Evolutionary conservation across 257 asterid species (phyloP), one percentile per base, ranked within the genome.

Genomic region (Scutellaria minor): DNA sequence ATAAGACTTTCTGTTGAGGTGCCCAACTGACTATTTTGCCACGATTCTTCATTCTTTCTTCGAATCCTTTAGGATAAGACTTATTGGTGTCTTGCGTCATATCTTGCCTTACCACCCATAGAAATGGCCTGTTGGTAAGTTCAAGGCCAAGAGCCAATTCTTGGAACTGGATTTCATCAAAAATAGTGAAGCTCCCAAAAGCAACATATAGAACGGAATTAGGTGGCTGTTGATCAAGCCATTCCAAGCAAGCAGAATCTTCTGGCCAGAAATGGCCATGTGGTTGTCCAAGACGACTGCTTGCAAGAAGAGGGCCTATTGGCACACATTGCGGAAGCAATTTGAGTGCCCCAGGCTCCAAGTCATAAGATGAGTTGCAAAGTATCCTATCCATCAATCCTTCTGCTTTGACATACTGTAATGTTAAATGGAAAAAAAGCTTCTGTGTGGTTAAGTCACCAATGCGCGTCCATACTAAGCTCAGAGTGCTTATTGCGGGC

Each of bases 131-230:
- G 40, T 79, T 77, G n/a, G 83, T 67, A 11, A 75, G 77, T 70
- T 86, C 87, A 6, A 86, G 88, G 24, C 90, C 95, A 0, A 78
- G 47, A 12, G 95, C 95, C 22, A 86, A 71, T 71, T 88, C 90
- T 6, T 77, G 75, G 75, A 88, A 84, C 77, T 84, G 95, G 12
- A 7, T 70, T 14, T 42, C 14, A 7, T 84, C 79, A 5, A 86
- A 74, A 31, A 31, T 31, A 4, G 94, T 81, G 67, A 78, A 81
- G 72, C 90, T 90, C 6, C 95, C 95, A 47, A 86, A 88, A 27
- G 95, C 92, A 13, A 83, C 77, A 12, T 87, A 87, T 20, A 86
- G 55, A 7, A 78, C 80, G 2, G 95, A 87, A 60, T 74, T 40
- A 0, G 58, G 44, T 44, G 83, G 85, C 54, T 90, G 90, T 53